phyloP scores from a whole-genome alignment of 805 yeast genomes.

The Ogataea saltuana region DNA sequence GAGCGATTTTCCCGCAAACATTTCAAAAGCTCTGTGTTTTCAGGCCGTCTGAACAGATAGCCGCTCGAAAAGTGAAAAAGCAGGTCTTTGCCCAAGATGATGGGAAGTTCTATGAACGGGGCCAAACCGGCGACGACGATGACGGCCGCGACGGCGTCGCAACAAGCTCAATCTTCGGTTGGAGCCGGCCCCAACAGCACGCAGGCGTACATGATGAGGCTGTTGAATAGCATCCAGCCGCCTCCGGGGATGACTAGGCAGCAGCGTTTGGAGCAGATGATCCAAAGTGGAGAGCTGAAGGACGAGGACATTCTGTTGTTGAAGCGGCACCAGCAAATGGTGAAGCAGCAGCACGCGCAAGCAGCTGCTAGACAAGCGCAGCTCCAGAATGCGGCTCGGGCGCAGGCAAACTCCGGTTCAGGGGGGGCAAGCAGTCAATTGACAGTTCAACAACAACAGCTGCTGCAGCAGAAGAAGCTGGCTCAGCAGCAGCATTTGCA shows the following conservation, averaged over 20 bases:
- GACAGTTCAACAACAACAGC: conserved; percentile 2
- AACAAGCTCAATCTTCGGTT: background rate
- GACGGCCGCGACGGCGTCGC: conserved; percentile 5
- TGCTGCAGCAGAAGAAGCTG: conserved; percentile 4
- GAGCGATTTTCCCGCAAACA: too few species aligned
- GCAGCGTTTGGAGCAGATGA: conserved; percentile 35
- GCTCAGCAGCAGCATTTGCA: conserved; percentile 6
- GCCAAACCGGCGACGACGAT: background rate
- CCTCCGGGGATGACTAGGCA: conserved; percentile 37
- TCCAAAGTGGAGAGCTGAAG: conserved; percentile 34
- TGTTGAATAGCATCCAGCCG: conserved; percentile 34
- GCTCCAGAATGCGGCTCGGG: conserved; percentile 16
- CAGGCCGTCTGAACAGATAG: too few species aligned
- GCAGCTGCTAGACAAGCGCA: conserved; percentile 24
- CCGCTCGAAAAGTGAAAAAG: too few species aligned
- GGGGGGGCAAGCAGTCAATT: background rate
- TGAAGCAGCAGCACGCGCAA: conserved; percentile 30
- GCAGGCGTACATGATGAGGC: conserved; percentile 31
- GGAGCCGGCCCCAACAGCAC: conserved; percentile 18
- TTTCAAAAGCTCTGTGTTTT: too few species aligned
- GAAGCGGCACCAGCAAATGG: conserved; percentile 36
- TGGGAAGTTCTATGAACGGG: conserved; percentile 17
- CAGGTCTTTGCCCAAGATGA: conserved; percentile 5
- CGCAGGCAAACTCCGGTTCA: background rate
- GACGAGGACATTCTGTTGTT: conserved; percentile 33